Base-by-base conservation (phyloP, 2,329 filamentous ascomycete genomes). In the Tolypocladium nubicola region DNA sequence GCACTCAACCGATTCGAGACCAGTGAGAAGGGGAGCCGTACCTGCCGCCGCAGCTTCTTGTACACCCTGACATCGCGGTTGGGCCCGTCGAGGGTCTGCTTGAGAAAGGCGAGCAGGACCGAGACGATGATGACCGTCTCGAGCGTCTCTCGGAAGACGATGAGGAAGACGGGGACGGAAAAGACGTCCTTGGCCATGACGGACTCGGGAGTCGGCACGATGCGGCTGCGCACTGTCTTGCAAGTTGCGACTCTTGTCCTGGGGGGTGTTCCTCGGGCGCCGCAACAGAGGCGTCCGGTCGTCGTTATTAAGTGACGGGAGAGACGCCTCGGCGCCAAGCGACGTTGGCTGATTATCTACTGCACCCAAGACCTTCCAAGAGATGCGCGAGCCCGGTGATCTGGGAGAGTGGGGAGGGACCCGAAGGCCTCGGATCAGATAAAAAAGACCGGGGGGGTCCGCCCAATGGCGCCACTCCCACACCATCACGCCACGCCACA, bases 61-160 rank as follows among this genome's bases (percentile, higher is more conserved):
- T 89, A 87, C 1, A 86, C 73, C 2, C 64, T 67, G 6, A 72
- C 73, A 74, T 91, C 85, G 59, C 79, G 73, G 57, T 84, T 78
- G 11, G 85, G 82, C 0, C 83, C 83, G 59, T 76, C 77, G 41
- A 95, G 80, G 3, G 87, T 89, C 70, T 94, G 88, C 71, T 93
- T 94, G 58, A 95, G 75, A 69, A 94, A 95, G 26, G 90, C 84
- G 45, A 96, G 81, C 39, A 96, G 77, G n/a, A 96, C 87, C 0
- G 90, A 93, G 61, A 95, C 84, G 64, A 96, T 89, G 67, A 96
- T 90, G 66, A 82, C 86, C 1, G 87, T 88, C 76, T 96, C 90
- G 53, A 96, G 76, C 47, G 85, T 84, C 75, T 96, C 91, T 67
- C 91, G 85, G 70, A 96, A 94, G 73, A 89, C 86, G 70, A 96